Percentiles rank a stretch among this genome's conserved stretches.
phyloP scores from a whole-genome alignment of 2,329 filamentous ascomycete genomes.

The Aureobasidium melanogenum region DNA sequence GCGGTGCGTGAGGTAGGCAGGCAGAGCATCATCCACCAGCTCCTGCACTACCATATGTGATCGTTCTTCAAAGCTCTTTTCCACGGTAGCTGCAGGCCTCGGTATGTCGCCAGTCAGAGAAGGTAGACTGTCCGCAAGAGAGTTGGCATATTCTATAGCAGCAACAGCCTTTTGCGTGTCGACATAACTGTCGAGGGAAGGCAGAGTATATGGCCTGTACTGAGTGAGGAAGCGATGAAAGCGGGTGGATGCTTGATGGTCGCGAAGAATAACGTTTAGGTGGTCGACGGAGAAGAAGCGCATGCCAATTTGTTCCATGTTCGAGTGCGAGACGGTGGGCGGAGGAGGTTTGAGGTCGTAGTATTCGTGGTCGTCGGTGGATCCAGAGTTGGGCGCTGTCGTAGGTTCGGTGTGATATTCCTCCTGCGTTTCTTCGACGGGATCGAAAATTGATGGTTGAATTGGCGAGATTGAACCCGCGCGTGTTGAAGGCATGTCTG shows the following conservation, averaged over 20 bases:
- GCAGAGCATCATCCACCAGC: constrained; percentile 33
- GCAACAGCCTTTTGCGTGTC: constrained; percentile 34
- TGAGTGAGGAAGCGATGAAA: constrained; percentile 32
- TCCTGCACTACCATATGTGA: constrained; percentile 25
- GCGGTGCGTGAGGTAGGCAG: constrained; percentile 33
- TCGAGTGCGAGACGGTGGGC: constrained; percentile 21
- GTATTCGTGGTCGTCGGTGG: constrained; percentile 20
- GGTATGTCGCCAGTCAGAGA: constrained; percentile 19
- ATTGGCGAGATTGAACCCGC: not conserved
- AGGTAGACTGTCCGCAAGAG: constrained; percentile 29
- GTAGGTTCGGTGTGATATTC: constrained; percentile 18
- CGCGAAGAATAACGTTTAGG: constrained; percentile 32
- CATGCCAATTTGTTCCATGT: constrained; percentile 29
- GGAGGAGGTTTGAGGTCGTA: constrained; percentile 35
- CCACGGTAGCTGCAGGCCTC: constrained; percentile 27
- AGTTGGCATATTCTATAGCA: constrained; percentile 37
- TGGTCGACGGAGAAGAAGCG: constrained; percentile 36
- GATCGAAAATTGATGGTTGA: constrained; percentile 20
- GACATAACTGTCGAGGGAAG: constrained; percentile 29
- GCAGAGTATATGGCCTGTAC: constrained; percentile 29
- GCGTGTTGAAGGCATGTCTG: constrained; percentile 10
- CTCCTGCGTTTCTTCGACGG: not conserved
- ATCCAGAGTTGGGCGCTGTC: constrained; percentile 16
- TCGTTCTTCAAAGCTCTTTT: constrained; percentile 29
- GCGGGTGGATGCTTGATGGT: constrained; percentile 25